phyloP scores from a whole-genome alignment of 23 red algal genomes.

The Gracilaria gracilis region DNA sequence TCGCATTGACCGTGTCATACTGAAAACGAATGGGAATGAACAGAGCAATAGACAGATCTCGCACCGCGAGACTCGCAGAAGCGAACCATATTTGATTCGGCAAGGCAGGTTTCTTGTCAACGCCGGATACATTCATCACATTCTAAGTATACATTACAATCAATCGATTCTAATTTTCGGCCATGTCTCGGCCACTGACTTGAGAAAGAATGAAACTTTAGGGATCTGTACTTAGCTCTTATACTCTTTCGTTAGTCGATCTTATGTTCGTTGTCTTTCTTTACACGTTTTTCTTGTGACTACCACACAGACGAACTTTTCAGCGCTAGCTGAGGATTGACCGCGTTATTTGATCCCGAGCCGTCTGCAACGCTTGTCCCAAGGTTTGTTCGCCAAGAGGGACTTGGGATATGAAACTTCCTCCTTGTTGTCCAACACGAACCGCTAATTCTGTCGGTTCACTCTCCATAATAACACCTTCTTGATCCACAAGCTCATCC shows the following conservation, averaged over 20 bases:
- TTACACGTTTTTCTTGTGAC: neutral
- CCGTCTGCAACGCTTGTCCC: constrained; percentile 80
- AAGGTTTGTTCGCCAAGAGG: constrained; percentile 84
- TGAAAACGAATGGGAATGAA: too few relatives aligned
- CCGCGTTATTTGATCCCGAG: constrained; percentile 81
- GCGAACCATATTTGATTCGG: too few relatives aligned
- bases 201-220: neutral
- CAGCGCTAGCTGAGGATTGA: constrained; percentile 67
- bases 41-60: too few relatives aligned
- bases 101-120: neutral
- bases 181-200: neutral
- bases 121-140: too few relatives aligned
- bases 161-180: neutral
- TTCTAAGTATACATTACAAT: too few relatives aligned
- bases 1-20: too few relatives aligned
- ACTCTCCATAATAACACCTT: constrained; percentile 91
- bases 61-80: too few relatives aligned
- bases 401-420: constrained; percentile 72
- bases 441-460: constrained; percentile 72
- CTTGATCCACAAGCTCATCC: constrained; percentile 91
- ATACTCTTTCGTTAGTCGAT: too few relatives aligned
- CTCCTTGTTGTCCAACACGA: constrained; percentile 67
- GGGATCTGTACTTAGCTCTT: too few relatives aligned
- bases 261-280: neutral
- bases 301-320: neutral